Percentiles rank a stretch among this genome's conserved stretches.
Evolutionary conservation across 768 basidiomycete species (phyloP).

Genomic region (Gloeostereum incarnatum): DNA sequence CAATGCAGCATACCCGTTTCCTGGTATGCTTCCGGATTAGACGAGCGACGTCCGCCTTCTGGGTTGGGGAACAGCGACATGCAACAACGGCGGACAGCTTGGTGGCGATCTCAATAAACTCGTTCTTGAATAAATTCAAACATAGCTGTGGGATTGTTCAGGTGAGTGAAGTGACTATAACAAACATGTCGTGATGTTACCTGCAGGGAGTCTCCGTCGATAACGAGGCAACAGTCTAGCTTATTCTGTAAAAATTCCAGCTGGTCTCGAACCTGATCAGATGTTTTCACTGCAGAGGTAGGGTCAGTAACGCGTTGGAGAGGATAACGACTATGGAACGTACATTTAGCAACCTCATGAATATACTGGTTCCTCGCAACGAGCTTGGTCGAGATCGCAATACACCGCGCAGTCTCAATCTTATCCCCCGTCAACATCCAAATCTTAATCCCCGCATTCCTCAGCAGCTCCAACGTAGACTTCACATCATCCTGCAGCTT

Average conservation of each 20-base stretch:
- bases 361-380: constrained; percentile 97
- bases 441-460: constrained; percentile 97
- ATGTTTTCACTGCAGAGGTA: constrained; percentile 61
- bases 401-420: constrained; percentile 97
- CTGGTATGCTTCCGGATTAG: constrained; percentile 85
- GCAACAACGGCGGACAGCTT: constrained; percentile 95
- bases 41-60: constrained; percentile 96
- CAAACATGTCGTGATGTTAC: constrained; percentile 29
- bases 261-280: constrained; percentile 76
- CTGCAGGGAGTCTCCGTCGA: constrained; percentile 95
- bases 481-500: constrained; percentile 97
- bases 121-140: constrained; percentile 80
- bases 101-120: constrained; percentile 94
- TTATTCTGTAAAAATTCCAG: constrained; percentile 93
- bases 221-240: constrained; percentile 94
- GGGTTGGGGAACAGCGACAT: constrained; percentile 96
- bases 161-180: too few relatives aligned
- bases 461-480: constrained; percentile 80
- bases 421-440: constrained; percentile 99
- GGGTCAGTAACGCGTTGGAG: constrained; percentile 1
- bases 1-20: constrained; percentile 97
- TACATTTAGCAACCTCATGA: constrained; percentile 91
- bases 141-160: constrained; percentile 53
- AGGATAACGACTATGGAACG: constrained; percentile 14
- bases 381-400: constrained; percentile 94